Evolutionary conservation across 1,284 basidiomycete genomes (phyloP), one percentile per base, ranked within the genome.

Genomic region (Athelia sp.): DNA sequence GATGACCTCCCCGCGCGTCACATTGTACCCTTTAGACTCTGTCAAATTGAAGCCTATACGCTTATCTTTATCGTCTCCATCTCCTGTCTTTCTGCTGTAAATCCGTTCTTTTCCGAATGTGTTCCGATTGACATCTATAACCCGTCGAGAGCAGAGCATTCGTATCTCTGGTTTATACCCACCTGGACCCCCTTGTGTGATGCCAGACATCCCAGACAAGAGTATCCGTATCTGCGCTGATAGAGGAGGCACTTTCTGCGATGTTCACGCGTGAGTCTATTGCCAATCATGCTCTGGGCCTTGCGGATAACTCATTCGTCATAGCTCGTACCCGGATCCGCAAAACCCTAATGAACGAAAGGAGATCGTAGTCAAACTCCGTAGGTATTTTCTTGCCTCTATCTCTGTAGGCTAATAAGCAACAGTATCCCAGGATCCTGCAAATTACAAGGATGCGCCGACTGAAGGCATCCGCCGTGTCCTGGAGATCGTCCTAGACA

Each of bases 401-500:
- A 46, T 24, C 43, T n/a, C 24, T 44, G 21, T 10, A 9, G 44
- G 40, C 31, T 35, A 31, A 14, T 48, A n/a, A 35, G 45, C 19
- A 40, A 13, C 60, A 91, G 89, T 95, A 42, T 94, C 92, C 0
- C 87, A 91, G 65, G 92, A 92, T 68, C 82, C 87, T 0, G 72
- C 71, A 21, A 96, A 97, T 65, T 99, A 99, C 68, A 67, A 72
- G 3, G 96, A 98, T 70, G 96, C 96, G 0, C 96, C 96, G 0
- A 95, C 91, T 0, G 93, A 96, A 67, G 96, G 93, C 1, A 93
- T 98, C 52, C 76, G 96, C 4, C 79, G 96, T n/a, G 82, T 98
- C 2, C 71, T 98, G 2, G 92, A 98, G 69, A 77, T 75, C 19
- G 81, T 90, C 0, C 87, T 85, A 0, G 84, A 84, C 0, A 64